Base-by-base conservation (phyloP, 2,329 filamentous ascomycete genomes). In the Botrytis cinerea region DNA sequence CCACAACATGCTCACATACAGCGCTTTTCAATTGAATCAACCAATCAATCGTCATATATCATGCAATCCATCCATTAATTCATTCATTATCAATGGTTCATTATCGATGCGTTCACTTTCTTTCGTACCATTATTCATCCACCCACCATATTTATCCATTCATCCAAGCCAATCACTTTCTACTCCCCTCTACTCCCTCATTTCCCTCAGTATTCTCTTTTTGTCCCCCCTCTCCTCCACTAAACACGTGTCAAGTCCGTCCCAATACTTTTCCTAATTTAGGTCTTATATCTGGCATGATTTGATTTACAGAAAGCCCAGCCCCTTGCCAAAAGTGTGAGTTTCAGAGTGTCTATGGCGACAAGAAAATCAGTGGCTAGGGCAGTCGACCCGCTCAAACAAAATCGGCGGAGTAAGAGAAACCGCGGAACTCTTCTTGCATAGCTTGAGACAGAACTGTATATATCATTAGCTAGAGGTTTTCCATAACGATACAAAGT, bases 371-470 rank as follows among this genome's bases (percentile, higher is more conserved):
- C 28, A 40, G 12, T 40, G 22, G 14, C 35, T 16, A 40, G 16
- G 35, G 14, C 43, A 54, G 7, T 54, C 7, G 25, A 57, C 22
- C 48, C 40, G 64, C 66, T 81, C 79, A 82, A 64, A 81, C 75
- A 59, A 81, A 80, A 73, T 82, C 81, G 12, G 79, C 80, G 22
- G 79, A 80, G 84, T 99, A 99, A 40, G 95, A 98, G 86, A 99
- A 99, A 77, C 96, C 96, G 74, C 96, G 91, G 92, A 99, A 99
- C 83, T 99, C 95, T 85, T 99, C 96, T 85, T 99, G 96, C 95
- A 98, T 98, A 61, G 94, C 94, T 86, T 98, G 96, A 43, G 95
- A 97, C 76, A 99, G 88, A 62, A 99, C 96, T 97, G 78, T 61
- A 61, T 14, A 68, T 70, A 38, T 78, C 16, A 60, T 72, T 71